Base-by-base conservation (phyloP, 202 grass and related monocot genomes). In the Hordeum pubiflorum region DNA sequence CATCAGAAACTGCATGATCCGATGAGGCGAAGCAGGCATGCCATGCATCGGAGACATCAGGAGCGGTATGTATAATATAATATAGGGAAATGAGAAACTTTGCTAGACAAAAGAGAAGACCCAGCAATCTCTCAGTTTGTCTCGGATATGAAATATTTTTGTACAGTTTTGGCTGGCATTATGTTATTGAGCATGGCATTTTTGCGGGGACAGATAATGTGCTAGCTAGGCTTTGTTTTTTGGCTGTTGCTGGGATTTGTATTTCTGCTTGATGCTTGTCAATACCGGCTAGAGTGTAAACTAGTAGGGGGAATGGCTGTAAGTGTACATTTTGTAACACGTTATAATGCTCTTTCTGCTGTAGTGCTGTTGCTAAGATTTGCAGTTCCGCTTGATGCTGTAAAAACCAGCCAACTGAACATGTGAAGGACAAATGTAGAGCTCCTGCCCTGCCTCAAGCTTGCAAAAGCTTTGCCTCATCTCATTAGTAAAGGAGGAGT, bases 1-100 rank as follows among this genome's bases (percentile, higher is more conserved):
- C 46, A 88, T 75, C 61, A 20, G 65, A 55, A 74, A 52, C 43
- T 84, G 17, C 18, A 38, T 75, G 18, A 55, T 55, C 81, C 33
- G 26, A 26, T 65, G 18, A 73, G 31, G 46, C 76, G 26, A 80
- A 44, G 77, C 68, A 55, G 69, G 43, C 34, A 37, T 50, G 46
- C 3, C 15, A 9, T 67, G 77, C 55, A 62, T 33, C 4, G 4
- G 6, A 22, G 24, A 62, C 38, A 77, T 81, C 71, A 64, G 58
- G 57, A 72, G 21, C 24, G 57, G 2, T 81, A 55, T 72, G 76
- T 65, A 85, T 85, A 80, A 76, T 18, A 77, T 61, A 68, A 34
- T 54, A 54, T 54, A 54, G 17, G 50, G 2, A 54, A 54, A 54
- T 54, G 46, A 17, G 75, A 20, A 76, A 56, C 65, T 77, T 7